Evolutionary conservation across 2,329 filamentous ascomycete species (phyloP).

Genomic region (Didymosphaeria variabile): DNA sequence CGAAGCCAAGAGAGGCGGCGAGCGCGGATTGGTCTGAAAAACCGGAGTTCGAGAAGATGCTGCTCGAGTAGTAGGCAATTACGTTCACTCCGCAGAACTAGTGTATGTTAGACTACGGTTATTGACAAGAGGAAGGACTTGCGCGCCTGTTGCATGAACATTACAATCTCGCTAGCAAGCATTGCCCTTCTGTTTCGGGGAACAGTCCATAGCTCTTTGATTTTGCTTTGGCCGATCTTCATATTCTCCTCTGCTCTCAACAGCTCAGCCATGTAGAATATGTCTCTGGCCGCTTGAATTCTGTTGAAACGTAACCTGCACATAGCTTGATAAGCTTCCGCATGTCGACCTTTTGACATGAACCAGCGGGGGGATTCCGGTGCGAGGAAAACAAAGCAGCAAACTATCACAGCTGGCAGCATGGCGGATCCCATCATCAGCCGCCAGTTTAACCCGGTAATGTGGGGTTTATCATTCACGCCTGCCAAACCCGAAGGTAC

Average conservation of each 20-base stretch:
- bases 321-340: slow-evolving; percentile 51
- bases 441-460: slow-evolving; percentile 38
- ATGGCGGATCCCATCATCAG: slow-evolving; percentile 41
- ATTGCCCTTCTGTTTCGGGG: slow-evolving; percentile 40
- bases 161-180: slow-evolving; percentile 41
- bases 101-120: not conserved
- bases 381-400: slow-evolving; percentile 36
- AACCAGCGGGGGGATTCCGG: slow-evolving; percentile 39
- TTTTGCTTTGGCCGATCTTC: slow-evolving; percentile 42
- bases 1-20: slow-evolving; percentile 39
- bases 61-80: slow-evolving; percentile 38
- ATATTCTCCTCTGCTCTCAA: slow-evolving; percentile 46
- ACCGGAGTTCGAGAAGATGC: slow-evolving; percentile 70
- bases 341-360: slow-evolving; percentile 35
- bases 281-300: slow-evolving; percentile 63
- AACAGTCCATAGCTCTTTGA: slow-evolving; percentile 38
- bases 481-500: not conserved
- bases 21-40: slow-evolving; percentile 33
- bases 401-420: slow-evolving; percentile 37
- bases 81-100: slow-evolving; percentile 30
- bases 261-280: slow-evolving; percentile 57
- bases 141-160: slow-evolving; percentile 44
- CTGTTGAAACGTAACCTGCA: slow-evolving; percentile 62
- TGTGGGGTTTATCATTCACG: slow-evolving; percentile 29
- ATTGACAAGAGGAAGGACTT: not conserved